phyloP scores from a whole-genome alignment of 75 land plant species.

The Picea glauca region DNA sequence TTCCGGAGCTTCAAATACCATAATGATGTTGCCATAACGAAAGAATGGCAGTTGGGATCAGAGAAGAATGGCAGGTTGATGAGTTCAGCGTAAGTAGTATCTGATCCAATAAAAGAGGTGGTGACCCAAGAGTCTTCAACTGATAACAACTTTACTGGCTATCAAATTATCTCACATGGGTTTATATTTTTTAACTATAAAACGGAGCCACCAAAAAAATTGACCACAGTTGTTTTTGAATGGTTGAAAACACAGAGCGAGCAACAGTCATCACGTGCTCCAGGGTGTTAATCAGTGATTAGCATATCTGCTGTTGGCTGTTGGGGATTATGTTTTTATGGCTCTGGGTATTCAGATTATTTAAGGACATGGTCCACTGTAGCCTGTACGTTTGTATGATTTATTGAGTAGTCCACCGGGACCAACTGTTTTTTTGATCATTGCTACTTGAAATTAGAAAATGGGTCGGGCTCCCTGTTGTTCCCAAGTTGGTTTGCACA shows the following conservation, averaged over 20 bases:
- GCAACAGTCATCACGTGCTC: background rate
- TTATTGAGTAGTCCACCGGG: too few species aligned
- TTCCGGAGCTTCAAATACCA: too few species aligned
- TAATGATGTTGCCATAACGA: too few species aligned
- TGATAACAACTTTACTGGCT: background rate
- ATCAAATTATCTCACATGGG: background rate
- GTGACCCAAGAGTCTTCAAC: background rate
- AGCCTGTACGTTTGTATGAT: too few species aligned
- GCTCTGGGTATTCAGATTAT: too few species aligned
- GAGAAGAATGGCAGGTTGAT: background rate
- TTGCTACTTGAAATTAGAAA: background rate
- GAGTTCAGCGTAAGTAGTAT: background rate
- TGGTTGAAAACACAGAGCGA: background rate
- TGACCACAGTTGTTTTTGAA: background rate
- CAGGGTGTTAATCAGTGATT: background rate
- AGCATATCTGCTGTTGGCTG: background rate
- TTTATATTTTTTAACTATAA: background rate
- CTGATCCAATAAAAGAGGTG: background rate
- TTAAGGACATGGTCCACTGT: too few species aligned
- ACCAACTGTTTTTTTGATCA: too few species aligned
- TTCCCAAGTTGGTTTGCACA: constrained; percentile 16
- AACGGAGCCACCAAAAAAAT: background rate
- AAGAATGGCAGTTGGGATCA: background rate
- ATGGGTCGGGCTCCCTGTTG: constrained; percentile 21
- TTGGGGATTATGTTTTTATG: too few species aligned